A percentile compares a stretch with the other conserved stretches of the same genome.
Evolutionary conservation across 1,284 basidiomycete genomes (phyloP).

Genomic region (Vanrija humicola): DNA sequence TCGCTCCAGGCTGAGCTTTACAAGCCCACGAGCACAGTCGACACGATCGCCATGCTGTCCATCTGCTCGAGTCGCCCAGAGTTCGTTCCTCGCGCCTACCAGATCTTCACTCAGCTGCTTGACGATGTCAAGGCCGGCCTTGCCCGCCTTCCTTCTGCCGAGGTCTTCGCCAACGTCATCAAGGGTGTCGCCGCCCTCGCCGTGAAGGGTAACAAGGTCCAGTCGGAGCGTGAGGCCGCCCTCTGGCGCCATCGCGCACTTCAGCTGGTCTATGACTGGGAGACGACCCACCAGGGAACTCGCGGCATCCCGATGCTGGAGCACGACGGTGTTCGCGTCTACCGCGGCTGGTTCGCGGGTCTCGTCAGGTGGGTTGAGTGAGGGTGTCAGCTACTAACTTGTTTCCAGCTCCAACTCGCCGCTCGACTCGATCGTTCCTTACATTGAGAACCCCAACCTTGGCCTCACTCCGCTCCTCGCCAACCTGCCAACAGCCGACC

Average conservation of each 20-base stretch:
- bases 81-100: slow-evolving; percentile 41
- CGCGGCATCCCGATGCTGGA: slow-evolving; percentile 14
- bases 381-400: neutral
- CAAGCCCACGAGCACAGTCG: slow-evolving; percentile 38
- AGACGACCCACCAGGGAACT: slow-evolving; percentile 9
- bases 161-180: slow-evolving; percentile 41
- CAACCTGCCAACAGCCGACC: slow-evolving; percentile 25
- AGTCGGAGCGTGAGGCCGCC: neutral
- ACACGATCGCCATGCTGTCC: slow-evolving; percentile 42
- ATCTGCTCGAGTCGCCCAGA: slow-evolving; percentile 44
- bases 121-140: slow-evolving; percentile 24
- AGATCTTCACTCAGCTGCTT: slow-evolving; percentile 43
- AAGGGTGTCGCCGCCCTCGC: slow-evolving; percentile 34
- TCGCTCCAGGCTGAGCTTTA: slow-evolving; percentile 32
- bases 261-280: slow-evolving; percentile 26
- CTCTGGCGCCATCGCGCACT: slow-evolving; percentile 11
- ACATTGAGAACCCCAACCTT: slow-evolving; percentile 21
- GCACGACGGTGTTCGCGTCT: slow-evolving; percentile 39
- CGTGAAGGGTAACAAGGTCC: neutral
- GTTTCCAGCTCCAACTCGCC: slow-evolving; percentile 25
- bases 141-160: slow-evolving; percentile 29
- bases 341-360: slow-evolving; percentile 44
- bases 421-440: slow-evolving; percentile 31
- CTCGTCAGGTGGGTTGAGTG: slow-evolving; percentile 29
- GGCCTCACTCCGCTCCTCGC: slow-evolving; percentile 18